Base-by-base conservation (phyloP, 495 filamentous ascomycete genomes). In the Aspergillus diversus region DNA sequence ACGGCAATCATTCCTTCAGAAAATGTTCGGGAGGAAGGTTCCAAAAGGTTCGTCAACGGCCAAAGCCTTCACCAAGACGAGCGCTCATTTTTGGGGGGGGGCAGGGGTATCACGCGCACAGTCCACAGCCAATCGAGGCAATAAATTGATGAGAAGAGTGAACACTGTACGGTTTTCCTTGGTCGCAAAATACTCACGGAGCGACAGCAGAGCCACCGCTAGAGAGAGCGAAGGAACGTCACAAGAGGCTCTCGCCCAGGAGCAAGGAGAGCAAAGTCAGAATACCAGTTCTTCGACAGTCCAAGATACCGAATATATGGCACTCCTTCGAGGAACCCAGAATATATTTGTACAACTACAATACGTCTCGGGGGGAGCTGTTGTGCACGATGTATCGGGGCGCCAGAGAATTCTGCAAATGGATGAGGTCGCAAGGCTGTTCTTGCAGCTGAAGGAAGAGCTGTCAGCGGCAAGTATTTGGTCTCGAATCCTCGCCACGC, bases 91-190 rank as follows among this genome's bases (percentile, higher is more conserved):
- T 43, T 4, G 59, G 39, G n/a, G 39, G 21, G 21, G 1, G 39
- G 12, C 31, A 74, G 72, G 68, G 2, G 37, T 69, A 42, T 70
- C 67, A 17, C 66, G 72, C 5, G 49, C 69, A n/a, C 65, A 61
- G 11, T 68, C 72, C 4, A 64, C 65, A 1, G 59, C 67, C 0
- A 66, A 57, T 42, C 59, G 58, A 54, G 63, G 69, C 48, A 72
- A 70, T 21, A 70, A 68, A 32, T 48, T 75, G 11, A 65, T 71
- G 49, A 73, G 70, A 49, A 65, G 66, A 43, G 69, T 67, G 37
- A 71, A 75, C 42, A 73, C 65, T 2, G 66, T 75, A 32, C 67
- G 72, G 15, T 75, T 75, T 39, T 75, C 72, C 3, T 67, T 73
- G 35, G 69, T 73, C 1, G 62, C 65, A 0, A 73, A 68, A 37